phyloP scores from a whole-genome alignment of 2,329 filamentous ascomycete species.

The Biscogniauxia sp. region DNA sequence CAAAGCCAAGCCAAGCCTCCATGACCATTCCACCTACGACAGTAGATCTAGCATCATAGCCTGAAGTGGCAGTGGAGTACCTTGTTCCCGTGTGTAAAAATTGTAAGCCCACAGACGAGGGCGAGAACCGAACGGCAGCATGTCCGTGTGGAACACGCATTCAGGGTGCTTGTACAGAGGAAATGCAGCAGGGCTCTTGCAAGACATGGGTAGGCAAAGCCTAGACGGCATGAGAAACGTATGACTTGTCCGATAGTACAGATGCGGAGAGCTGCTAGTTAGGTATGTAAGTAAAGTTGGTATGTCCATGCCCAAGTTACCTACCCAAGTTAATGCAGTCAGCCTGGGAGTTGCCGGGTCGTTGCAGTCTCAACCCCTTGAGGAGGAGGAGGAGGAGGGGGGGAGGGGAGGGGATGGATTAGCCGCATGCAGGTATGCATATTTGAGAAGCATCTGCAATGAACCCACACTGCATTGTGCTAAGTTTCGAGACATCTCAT shows the following conservation, averaged over 20 bases:
- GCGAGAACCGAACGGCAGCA: too few relatives aligned
- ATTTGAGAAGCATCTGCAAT: background rate
- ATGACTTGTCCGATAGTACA: background rate
- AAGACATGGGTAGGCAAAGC: background rate
- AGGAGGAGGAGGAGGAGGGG: constrained; percentile 10
- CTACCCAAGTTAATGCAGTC: background rate
- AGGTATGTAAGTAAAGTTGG: too few relatives aligned
- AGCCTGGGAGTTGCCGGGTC: background rate
- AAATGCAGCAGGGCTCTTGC: background rate
- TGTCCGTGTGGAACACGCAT: background rate
- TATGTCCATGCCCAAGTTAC: too few relatives aligned
- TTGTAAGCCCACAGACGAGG: background rate
- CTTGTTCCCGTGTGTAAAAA: background rate
- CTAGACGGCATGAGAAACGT: background rate
- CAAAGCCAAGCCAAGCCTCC: background rate
- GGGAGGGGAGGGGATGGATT: constrained; percentile 14
- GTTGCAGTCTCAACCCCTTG: background rate
- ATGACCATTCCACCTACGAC: too few relatives aligned
- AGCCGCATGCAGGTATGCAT: constrained; percentile 21
- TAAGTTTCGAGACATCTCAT: background rate
- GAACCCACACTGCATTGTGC: background rate
- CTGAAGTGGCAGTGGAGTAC: background rate
- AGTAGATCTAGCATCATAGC: background rate
- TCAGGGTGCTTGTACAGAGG: background rate
- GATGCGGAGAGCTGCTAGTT: background rate